Base-by-base conservation (phyloP, 768 basidiomycete genomes). In the Boletus rubropictus region DNA sequence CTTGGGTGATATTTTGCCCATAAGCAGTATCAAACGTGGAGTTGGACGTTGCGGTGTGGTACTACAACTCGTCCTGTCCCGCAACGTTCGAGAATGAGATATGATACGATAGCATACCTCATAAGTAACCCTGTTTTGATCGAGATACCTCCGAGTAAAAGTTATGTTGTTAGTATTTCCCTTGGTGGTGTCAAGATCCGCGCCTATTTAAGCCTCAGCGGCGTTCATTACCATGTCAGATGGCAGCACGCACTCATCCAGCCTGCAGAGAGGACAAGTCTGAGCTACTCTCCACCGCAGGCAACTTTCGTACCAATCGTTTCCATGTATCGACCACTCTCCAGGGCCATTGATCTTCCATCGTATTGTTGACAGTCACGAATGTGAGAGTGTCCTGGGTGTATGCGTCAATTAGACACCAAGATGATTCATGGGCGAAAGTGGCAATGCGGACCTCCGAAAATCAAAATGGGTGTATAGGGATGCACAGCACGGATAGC, bases 241-340 rank as follows among this genome's bases (percentile, higher is more conserved):
- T 28, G 2, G 11, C 29, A 9, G 2, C 14, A 65, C 72, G 34
- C 56, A 83, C 86, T 83, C 72, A 86, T 68, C 79, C 81, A 89
- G 8, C 83, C 66, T 63, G 25, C 22, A 22, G 38, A 35, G 34
- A 21, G 31, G 14, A 35, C 34, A 0, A 37, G 8, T 31, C 20
- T 2, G 24, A 27, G 20, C n/a, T 9, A n/a, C 21, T 17, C 2
- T 18, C 4, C 24, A 27, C 20, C 17, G 4, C 22, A 24, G 33
- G 17, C 0, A 14, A 10, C 6, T 10, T 11, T 42, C 77, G 11
- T 40, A 85, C 89, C 90, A 44, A 94, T 71, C 9, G 92, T 96
- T 68, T 96, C 93, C 84, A 95, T 87, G 61, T 94, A 95, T 20
- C 89, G 73, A 15, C 93, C 87, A 53, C 88, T 85, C 58, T 90